Evolutionary conservation across 2,329 filamentous ascomycete species (phyloP), one percentile per base, ranked within the genome.

Genomic region (Huntiella omanensis): DNA sequence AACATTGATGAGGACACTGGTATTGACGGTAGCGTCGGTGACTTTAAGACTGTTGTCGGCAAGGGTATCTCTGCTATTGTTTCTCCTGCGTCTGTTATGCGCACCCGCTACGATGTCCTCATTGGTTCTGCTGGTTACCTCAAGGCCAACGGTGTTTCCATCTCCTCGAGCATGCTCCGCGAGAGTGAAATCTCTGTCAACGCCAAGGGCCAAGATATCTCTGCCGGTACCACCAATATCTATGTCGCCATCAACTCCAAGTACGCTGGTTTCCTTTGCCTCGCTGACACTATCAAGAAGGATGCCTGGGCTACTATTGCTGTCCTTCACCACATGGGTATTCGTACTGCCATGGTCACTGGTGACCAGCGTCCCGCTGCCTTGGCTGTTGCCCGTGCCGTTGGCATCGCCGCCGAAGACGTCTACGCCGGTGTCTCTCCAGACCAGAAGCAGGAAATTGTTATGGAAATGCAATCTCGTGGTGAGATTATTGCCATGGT

Each of bases 401-500:
- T 96, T 15, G 86, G 86, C 45, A 94, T 98, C 49, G 64, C 81
- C 1, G 57, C 71, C 1, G 71, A 80, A 3, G 70, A 86, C 52
- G 84, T 96, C 34, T 80, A 80, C 57, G 85, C 91, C 10, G 83
- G 83, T n/a, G 83, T 88, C 41, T 85, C 83, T 3, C 91, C 91
- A 0, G 80, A 85, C 52, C 83, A 93, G 63, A 98, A 98, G 60
- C 87, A 92, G 59, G 68, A 72, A 22, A 92, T 96, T 54, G 71
- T 98, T 55, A 73, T 76, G 43, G 66, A 80, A 46, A 71, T 96
- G 13, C 85, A 95, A 63, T 66, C 69, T 0, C 62, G 69, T 43
- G 85, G 85, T 50, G 74, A 86, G 55, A 68, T 81, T 43, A 84
- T 96, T 19, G 91, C 84, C 54, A 98, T 98, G 91, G 87, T 96